Conservation (phyloP, 768 basidiomycete species). For the Amanita molliuscula region DNA sequence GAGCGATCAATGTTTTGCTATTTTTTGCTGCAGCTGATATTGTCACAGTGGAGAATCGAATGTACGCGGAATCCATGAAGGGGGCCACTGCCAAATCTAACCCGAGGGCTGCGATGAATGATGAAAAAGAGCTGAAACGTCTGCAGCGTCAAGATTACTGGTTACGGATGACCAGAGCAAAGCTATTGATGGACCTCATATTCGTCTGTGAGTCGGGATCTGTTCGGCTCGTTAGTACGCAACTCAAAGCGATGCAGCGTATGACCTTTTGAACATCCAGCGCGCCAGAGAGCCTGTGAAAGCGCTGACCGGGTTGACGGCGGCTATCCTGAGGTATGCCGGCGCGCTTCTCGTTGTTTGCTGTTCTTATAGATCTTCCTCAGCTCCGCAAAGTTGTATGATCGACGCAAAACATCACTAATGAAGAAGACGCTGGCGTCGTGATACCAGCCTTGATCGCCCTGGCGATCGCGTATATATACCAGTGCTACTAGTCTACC, state of each 20-base stretch:
- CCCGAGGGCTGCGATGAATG: slow-evolving; percentile 43
- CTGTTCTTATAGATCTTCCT: slow-evolving; percentile 9
- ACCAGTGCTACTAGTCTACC: background rate
- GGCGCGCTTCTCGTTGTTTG: background rate
- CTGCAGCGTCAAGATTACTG: slow-evolving; percentile 68
- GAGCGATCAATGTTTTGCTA: slow-evolving; percentile 2
- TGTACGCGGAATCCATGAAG: slow-evolving; percentile 65
- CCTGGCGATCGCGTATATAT: background rate
- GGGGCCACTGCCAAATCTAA: slow-evolving; percentile 63
- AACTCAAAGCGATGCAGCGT: slow-evolving; percentile 36
- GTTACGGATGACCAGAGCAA: slow-evolving; percentile 59
- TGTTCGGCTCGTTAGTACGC: slow-evolving; percentile 1
- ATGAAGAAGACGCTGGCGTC: slow-evolving; percentile 33
- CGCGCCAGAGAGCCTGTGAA: slow-evolving; percentile 51
- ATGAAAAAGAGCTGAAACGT: slow-evolving; percentile 60
- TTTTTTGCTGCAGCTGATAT: slow-evolving; percentile 2
- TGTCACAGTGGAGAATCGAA: slow-evolving; percentile 55
- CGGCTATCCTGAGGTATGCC: slow-evolving; percentile 65
- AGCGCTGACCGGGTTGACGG: slow-evolving; percentile 54
- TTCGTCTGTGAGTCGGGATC: slow-evolving; percentile 62
- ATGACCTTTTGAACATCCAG: slow-evolving; percentile 66
- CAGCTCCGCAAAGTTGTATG: slow-evolving; percentile 68
- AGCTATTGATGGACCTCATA: slow-evolving; percentile 76
- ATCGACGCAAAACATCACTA: slow-evolving; percentile 55
- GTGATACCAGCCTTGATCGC: slow-evolving; percentile 1